These are phyloP conservation scores for Fusarium incarnatum DNA, from an alignment of 2,329 filamentous ascomycete species.

Conservation along the genomic window DNA sequence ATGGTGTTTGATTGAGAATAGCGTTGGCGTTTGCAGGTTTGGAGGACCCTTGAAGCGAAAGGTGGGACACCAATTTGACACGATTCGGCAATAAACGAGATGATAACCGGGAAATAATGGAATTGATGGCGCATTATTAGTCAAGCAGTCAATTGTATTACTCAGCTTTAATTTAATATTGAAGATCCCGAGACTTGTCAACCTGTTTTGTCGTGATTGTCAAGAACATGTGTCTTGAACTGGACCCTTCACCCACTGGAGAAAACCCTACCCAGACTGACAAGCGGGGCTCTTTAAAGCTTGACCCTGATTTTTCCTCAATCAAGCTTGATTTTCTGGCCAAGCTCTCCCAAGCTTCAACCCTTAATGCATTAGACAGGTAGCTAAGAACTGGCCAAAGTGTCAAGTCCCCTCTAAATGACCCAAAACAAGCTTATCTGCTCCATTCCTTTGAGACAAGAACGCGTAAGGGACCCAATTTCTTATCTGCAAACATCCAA, in stretches of 20 bases:
- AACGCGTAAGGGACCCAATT: neutral
- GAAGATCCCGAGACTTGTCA: neutral
- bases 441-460: neutral
- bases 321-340: neutral
- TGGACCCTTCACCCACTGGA: no score
- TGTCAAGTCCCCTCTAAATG: neutral
- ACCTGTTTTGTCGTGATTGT: neutral
- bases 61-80: neutral
- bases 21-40: neutral
- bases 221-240: neutral
- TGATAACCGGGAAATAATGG: neutral
- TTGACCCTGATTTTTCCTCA: conserved; percentile 1
- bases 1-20: neutral
- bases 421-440: neutral
- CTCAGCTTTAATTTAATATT: neutral
- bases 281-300: neutral
- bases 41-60: neutral
- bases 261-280: neutral
- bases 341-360: conserved; percentile 6
- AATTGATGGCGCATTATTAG: neutral
- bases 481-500: neutral
- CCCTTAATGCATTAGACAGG: conserved; percentile 14
- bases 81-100: neutral
- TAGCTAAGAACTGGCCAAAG: neutral
- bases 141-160: neutral